Evolutionary conservation across 2,329 filamentous ascomycete genomes (phyloP).

Genomic region (Ophiostoma montium): DNA sequence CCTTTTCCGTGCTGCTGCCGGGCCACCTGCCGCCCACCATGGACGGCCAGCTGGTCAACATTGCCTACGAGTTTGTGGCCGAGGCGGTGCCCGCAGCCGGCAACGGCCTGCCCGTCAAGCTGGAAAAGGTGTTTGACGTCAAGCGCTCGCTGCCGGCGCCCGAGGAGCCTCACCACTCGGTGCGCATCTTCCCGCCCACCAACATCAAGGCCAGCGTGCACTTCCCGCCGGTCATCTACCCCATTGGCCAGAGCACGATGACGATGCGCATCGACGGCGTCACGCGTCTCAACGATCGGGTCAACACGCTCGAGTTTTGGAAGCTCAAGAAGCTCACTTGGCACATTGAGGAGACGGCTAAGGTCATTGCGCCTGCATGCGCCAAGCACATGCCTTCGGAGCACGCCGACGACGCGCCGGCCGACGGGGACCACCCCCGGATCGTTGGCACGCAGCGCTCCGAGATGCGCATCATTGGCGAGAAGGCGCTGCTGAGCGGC

Average conservation of each 20-base stretch:
- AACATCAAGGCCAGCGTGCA: conserved; percentile 79
- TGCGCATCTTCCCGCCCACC: conserved; percentile 91
- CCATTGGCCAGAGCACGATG: conserved; percentile 68
- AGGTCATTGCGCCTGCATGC: conserved; percentile 68
- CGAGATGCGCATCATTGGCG: conserved; percentile 63
- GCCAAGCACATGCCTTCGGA: conserved; percentile 48
- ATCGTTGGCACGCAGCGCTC: conserved; percentile 64
- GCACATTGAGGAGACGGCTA: conserved; percentile 80
- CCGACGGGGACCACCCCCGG: conserved; percentile 14
- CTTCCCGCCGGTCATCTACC: conserved; percentile 71
- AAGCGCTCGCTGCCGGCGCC: conserved; percentile 63
- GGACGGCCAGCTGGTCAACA: conserved; percentile 54
- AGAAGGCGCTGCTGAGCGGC: conserved; percentile 67
- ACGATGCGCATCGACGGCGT: conserved; percentile 77
- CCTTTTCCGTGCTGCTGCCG: conserved; percentile 75
- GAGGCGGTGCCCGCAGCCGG: conserved; percentile 47
- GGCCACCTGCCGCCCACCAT: conserved; percentile 78
- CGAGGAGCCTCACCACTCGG: conserved; percentile 71
- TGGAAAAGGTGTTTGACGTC: conserved; percentile 56
- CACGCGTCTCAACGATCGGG: conserved; percentile 51
- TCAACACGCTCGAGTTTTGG: conserved; percentile 67
- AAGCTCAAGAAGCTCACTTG: conserved; percentile 82
- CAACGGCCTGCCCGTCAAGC: conserved; percentile 34
- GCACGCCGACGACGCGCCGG: not conserved
- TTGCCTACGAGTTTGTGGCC: conserved; percentile 68